Percentiles rank a stretch among this genome's conserved stretches.
Conservation (phyloP, 2,329 filamentous ascomycete genomes). For the Pestalotiopsis sp. region DNA sequence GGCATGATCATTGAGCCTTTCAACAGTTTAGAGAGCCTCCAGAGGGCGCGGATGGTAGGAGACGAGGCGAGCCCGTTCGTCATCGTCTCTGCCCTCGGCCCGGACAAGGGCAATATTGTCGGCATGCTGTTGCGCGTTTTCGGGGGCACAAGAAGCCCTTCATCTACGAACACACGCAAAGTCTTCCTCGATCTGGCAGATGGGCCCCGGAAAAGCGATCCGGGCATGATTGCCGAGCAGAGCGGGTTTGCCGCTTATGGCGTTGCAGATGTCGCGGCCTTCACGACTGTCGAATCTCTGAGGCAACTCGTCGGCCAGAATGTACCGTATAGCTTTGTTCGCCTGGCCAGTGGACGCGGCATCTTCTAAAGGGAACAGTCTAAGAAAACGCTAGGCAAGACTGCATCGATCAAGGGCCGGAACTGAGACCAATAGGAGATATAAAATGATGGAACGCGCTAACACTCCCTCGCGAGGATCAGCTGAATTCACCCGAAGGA, state of each 20-base stretch:
- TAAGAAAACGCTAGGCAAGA: not conserved
- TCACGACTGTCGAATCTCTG: slow-evolving; percentile 82
- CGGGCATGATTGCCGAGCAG: slow-evolving; percentile 69
- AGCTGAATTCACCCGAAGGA: too few species aligned
- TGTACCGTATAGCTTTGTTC: slow-evolving; percentile 84
- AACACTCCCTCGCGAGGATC: too few species aligned
- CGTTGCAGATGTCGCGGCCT: slow-evolving; percentile 78
- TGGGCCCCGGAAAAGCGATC: slow-evolving; percentile 67
- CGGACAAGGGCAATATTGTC: slow-evolving; percentile 78
- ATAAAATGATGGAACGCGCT: not conserved
- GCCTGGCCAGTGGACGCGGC: slow-evolving; percentile 63
- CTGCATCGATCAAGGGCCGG: not conserved
- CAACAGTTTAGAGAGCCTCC: slow-evolving; percentile 70
- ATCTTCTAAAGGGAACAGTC: slow-evolving; percentile 41
- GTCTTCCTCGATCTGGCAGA: slow-evolving; percentile 82
- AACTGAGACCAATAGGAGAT: not conserved
- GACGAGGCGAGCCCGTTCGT: slow-evolving; percentile 70
- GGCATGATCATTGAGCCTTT: slow-evolving; percentile 78
- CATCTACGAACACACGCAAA: slow-evolving; percentile 41
- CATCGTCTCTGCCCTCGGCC: slow-evolving; percentile 76
- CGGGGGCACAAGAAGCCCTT: slow-evolving; percentile 44
- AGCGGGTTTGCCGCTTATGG: slow-evolving; percentile 81
- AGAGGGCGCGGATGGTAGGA: slow-evolving; percentile 51
- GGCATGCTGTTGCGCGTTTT: slow-evolving; percentile 78
- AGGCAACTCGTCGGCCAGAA: slow-evolving; percentile 82